Evolutionary conservation across 108 stramenopile genomes (phyloP), one percentile per base, ranked within the genome.

Genomic region (Nitzschia putrida): DNA sequence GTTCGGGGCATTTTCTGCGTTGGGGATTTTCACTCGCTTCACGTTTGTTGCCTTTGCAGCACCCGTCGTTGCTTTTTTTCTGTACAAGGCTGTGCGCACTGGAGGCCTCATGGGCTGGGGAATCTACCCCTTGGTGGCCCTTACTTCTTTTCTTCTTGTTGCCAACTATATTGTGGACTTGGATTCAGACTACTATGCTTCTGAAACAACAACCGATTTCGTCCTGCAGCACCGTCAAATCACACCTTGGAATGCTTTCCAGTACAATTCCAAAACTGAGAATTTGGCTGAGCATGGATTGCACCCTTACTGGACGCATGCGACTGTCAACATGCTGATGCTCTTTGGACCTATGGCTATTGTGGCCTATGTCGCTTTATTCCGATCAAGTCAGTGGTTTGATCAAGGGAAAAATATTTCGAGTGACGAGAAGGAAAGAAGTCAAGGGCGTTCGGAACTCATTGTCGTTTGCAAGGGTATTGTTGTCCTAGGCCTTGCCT

Each of bases 271-370:
- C 2, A 84, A 86, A 55, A 42, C 66, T 38, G 55, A 64, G 38
- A 92, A 92, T 52, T 73, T 92, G 59, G 70, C 77, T 1, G 71
- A 89, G 40, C 91, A 92, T 77, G 91, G 91, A 7, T 65, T 92
- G 40, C 91, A 92, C 78, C 86, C 88, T 29, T 63, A 88, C 52
- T 79, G 83, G 58, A 89, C 86, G 4, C 91, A 92, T 75, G 77
- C 54, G 23, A 39, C 79, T 23, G 87, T 92, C n/a, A 92, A 92
- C 61, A 82, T 92, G 85, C 73, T 85, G n/a, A 80, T 89, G 59
- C 67, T 92, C 50, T 92, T 79, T 68, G 88, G 88, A 57, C 88
- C 91, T 47, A 45, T 87, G 50, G 58, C 88, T 20, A 13, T 88
- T 20, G 14, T 81, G 37, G 68, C 59, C 2, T 89, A 81, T 41